Evolutionary conservation across 495 filamentous ascomycete species (phyloP).

Genomic region (Extremus antarcticus): DNA sequence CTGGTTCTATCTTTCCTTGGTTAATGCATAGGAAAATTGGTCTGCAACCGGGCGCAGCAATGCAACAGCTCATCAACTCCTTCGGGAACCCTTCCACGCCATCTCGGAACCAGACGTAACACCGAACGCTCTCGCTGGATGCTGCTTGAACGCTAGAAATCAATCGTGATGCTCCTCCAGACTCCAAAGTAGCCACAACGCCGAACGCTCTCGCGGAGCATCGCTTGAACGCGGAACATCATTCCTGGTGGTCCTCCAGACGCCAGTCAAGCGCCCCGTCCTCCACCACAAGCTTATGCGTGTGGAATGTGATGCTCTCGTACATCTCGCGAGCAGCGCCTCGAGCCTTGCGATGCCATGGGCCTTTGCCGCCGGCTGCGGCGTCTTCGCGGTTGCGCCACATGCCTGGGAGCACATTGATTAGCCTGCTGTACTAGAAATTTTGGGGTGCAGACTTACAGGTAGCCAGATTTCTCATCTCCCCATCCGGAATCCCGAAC

Average conservation of each 20-base stretch:
- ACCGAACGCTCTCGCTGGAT: too few species aligned
- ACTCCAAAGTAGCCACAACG: too few species aligned
- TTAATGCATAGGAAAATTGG: too few species aligned
- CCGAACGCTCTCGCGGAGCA: too few species aligned
- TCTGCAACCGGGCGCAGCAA: too few species aligned
- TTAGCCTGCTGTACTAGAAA: background rate
- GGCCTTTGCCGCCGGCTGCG: constrained; percentile 22
- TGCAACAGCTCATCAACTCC: too few species aligned
- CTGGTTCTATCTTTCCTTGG: too few species aligned
- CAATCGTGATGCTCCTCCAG: background rate
- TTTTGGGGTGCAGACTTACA: constrained; percentile 22
- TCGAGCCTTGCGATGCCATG: constrained; percentile 27
- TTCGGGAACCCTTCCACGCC: too few species aligned
- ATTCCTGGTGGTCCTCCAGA: constrained; percentile 16
- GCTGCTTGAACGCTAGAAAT: too few species aligned
- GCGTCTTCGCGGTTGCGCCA: constrained; percentile 24
- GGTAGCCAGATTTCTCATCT: constrained; percentile 27
- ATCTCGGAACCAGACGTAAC: too few species aligned
- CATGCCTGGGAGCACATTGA: constrained; percentile 16
- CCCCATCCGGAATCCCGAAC: constrained; percentile 22
- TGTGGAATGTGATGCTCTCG: constrained; percentile 23
- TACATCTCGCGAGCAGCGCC: constrained; percentile 24
- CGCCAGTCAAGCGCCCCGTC: constrained; percentile 19
- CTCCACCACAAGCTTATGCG: constrained; percentile 24
- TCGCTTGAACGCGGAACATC: background rate